Evolutionary conservation across 805 yeast species (phyloP).

Genomic region (Saccharomycopsis fodiens): DNA sequence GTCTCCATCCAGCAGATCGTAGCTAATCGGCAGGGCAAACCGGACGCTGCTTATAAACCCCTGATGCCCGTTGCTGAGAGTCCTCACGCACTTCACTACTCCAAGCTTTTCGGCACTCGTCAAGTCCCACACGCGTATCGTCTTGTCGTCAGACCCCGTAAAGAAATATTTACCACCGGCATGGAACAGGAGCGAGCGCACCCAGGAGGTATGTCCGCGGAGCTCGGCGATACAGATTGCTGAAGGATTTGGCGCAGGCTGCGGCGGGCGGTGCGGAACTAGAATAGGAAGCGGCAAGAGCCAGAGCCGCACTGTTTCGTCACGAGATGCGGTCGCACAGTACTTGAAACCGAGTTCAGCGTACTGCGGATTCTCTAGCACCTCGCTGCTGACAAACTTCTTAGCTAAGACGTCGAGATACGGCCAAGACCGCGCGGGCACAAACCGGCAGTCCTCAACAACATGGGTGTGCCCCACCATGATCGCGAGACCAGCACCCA

Average conservation of each 20-base stretch:
- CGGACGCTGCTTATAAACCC: conserved; percentile 63
- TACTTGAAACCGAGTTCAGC: conserved; percentile 53
- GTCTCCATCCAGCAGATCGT: conserved; percentile 15
- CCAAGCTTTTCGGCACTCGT: conserved; percentile 28
- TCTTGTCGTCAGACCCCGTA: conserved; percentile 74
- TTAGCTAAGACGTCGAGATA: conserved; percentile 40
- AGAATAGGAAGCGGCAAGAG: conserved; percentile 57
- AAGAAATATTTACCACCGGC: conserved; percentile 67
- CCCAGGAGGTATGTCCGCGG: conserved; percentile 83
- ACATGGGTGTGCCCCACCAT: conserved; percentile 80
- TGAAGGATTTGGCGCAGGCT: conserved; percentile 52
- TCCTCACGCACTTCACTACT: conserved; percentile 37
- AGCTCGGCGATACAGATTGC: conserved; percentile 53
- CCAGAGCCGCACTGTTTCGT: conserved; percentile 71
- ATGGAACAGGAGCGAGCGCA: conserved; percentile 59
- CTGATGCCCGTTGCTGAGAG: conserved; percentile 54
- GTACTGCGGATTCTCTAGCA: conserved; percentile 25
- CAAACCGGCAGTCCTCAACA: conserved; percentile 61
- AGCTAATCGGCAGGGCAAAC: conserved; percentile 40
- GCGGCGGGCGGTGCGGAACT: conserved; percentile 47
- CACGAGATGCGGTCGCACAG: conserved; percentile 75
- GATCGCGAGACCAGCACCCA: conserved; percentile 61
- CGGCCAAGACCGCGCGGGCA: conserved; percentile 46
- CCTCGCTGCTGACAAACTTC: conserved; percentile 27
- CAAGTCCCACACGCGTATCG: conserved; percentile 73